Evolutionary conservation across 139 green algal species (phyloP), one percentile per base, ranked within the genome.

Genomic region (Haematococcus sp.): DNA sequence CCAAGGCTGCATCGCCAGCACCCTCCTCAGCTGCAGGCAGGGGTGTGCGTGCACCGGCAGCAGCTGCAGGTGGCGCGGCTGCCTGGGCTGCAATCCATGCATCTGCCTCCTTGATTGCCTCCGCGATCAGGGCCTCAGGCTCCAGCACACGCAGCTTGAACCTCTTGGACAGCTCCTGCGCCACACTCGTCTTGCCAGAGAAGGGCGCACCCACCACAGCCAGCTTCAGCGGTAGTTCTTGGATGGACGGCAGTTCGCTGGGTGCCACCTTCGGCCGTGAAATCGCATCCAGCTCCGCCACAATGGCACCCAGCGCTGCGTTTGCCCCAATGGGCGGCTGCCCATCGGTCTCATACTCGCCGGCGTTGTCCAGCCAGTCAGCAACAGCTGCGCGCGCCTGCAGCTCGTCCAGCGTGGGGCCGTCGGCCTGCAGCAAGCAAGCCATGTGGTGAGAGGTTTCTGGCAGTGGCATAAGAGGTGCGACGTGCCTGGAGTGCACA

Each of bases 171-270:
- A 92, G 63, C 30, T 81, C 72, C 32, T 81, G 76, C 0, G 87
- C 87, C 52, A 87, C 65, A 3, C 58, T 86, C 32, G 77, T 86
- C 84, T 92, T 93, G 63, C 90, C 90, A 17, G 76, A 58, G 46
- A 91, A 89, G 19, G 87, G 85, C 56, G 78, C 78, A 0, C 88
- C 88, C 76, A 88, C 77, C 9, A 93, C 73, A 4, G 81, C 81
- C 28, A 91, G 40, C 56, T 81, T 79, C 52, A 91, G 66, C n/a
- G 86, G 75, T 51, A 86, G 72, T 2, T 46, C 20, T 34, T 84
- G 68, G 27, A 86, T 64, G 30, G 59, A 13, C 2, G 78, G 78
- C 60, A 84, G 73, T 25, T 84, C 73, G 19, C 67, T 34, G 35
- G 55, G 52, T 40, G 73, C 60, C 4, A 67, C 28, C 61, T 74